Evolutionary conservation across 352 stramenopile genomes (phyloP).

Genomic region (Blastocystis hominis): DNA sequence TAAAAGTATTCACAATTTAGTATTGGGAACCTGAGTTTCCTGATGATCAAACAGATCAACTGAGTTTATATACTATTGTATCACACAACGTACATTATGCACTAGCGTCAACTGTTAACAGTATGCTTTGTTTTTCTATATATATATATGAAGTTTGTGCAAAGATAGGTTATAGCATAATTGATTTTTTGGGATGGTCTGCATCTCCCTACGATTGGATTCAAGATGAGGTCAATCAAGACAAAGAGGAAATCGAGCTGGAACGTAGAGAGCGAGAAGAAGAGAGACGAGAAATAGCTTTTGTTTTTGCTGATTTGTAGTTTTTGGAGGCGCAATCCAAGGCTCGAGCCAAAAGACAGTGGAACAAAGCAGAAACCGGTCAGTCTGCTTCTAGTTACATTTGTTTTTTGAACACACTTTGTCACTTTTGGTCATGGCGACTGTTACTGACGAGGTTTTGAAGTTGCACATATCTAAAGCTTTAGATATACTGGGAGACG

Average conservation of each 20-base stretch:
- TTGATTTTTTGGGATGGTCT: constrained; percentile 17
- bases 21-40: constrained; percentile 48
- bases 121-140: not conserved
- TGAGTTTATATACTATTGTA: constrained; percentile 1
- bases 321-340: not conserved
- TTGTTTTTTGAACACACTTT: not conserved
- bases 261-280: not conserved
- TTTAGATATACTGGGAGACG: not conserved
- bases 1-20: not conserved
- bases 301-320: not conserved
- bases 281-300: not conserved
- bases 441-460: too few species aligned
- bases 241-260: not conserved
- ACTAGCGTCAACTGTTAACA: not conserved
- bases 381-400: not conserved
- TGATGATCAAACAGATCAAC: not conserved
- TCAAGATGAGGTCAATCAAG: not conserved
- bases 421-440: too few species aligned
- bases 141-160: not conserved
- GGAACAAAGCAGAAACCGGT: not conserved
- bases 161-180: constrained; percentile 15
- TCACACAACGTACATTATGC: constrained; percentile 31
- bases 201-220: constrained; percentile 39
- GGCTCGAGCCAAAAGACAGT: not conserved
- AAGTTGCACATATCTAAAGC: too few species aligned